phyloP scores from a whole-genome alignment of 2,329 filamentous ascomycete genomes.

The Huntiella savannae region DNA sequence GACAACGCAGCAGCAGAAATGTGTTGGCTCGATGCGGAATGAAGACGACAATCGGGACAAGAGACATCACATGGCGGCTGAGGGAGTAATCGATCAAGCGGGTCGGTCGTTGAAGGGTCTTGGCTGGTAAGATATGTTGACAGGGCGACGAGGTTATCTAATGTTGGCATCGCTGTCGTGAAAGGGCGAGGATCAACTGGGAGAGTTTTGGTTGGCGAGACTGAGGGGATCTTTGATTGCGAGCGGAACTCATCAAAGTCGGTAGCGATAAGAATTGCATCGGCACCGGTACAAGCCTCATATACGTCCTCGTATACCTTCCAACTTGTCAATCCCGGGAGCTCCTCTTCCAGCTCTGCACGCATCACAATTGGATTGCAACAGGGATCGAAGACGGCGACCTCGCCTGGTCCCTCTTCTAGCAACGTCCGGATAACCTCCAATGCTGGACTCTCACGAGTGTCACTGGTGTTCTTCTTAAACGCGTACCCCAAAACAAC shows the following conservation, averaged over 20 bases:
- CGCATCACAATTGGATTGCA: slow-evolving; percentile 32
- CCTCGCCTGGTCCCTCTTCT: slow-evolving; percentile 42
- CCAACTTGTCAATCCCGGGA: slow-evolving; percentile 16
- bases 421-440: slow-evolving; percentile 47
- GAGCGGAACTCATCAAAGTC: slow-evolving; percentile 37
- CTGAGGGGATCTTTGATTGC: slow-evolving; percentile 16
- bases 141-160: slow-evolving; percentile 28
- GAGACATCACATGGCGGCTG: slow-evolving; percentile 27
- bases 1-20: background rate
- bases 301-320: slow-evolving; percentile 29
- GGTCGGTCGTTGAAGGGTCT: slow-evolving; percentile 18
- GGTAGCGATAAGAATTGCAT: slow-evolving; percentile 35
- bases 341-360: slow-evolving; percentile 29
- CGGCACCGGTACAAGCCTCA: slow-evolving; percentile 28
- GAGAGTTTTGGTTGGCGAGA: slow-evolving; percentile 15
- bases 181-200: slow-evolving; percentile 28
- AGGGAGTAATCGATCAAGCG: slow-evolving; percentile 25
- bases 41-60: slow-evolving; percentile 31
- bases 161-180: slow-evolving; percentile 16
- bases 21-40: no score
- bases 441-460: slow-evolving; percentile 49
- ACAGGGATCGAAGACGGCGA: slow-evolving; percentile 51
- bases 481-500: slow-evolving; percentile 58
- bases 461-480: slow-evolving; percentile 64
- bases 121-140: slow-evolving; percentile 15